Percentiles rank a stretch among this genome's conserved stretches.
Conservation (phyloP, 1,284 basidiomycete species). For the Ustilago cynodontis region DNA sequence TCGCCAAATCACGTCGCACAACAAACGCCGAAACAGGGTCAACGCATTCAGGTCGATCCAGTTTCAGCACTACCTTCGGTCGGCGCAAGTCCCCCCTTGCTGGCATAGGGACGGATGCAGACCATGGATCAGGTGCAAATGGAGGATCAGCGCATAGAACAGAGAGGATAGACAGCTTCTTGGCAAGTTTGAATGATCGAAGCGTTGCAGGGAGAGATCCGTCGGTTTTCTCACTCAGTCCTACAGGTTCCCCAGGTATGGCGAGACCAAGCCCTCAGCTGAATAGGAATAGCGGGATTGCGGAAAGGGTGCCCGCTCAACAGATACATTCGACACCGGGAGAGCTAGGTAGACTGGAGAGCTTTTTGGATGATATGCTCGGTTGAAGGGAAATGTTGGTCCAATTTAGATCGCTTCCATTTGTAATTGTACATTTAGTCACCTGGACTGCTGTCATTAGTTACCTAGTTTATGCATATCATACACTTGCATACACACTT, state of each 20-base stretch:
- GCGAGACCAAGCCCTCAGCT: neutral
- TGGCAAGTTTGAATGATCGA: constrained; percentile 46
- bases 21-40: constrained; percentile 23
- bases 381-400: constrained; percentile 12
- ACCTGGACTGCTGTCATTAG: neutral
- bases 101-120: neutral
- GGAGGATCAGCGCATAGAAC: constrained; percentile 7
- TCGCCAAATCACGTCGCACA: constrained; percentile 20
- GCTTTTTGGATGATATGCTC: constrained; percentile 52
- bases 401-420: neutral
- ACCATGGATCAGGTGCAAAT: neutral
- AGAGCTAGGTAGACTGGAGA: constrained; percentile 40
- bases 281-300: neutral
- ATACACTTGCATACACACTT: neutral
- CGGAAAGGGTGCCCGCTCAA: constrained; percentile 1
- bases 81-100: constrained; percentile 30
- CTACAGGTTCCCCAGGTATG: neutral
- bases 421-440: constrained; percentile 5
- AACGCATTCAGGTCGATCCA: constrained; percentile 18
- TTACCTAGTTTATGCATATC: neutral
- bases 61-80: constrained; percentile 53
- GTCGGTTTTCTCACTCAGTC: constrained; percentile 32
- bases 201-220: constrained; percentile 21
- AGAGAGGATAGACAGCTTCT: constrained; percentile 50
- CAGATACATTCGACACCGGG: constrained; percentile 28